phyloP scores from a whole-genome alignment of 2,329 filamentous ascomycete genomes.

The Nemania sp. region DNA sequence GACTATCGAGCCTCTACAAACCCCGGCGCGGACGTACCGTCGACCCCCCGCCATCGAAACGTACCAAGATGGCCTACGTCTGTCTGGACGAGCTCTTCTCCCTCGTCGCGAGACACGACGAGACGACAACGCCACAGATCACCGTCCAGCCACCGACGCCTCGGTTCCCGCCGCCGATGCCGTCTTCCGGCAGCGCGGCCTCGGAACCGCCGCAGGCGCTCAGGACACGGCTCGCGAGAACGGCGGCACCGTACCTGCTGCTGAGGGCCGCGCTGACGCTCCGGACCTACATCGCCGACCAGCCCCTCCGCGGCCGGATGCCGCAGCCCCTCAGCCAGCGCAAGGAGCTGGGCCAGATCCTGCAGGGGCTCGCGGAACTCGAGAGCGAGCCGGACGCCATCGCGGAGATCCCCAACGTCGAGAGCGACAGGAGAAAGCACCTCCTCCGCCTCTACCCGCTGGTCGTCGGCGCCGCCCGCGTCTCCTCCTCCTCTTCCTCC shows the following conservation, averaged over 20 bases:
- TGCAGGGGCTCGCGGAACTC: conserved; percentile 69
- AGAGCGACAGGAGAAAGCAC: conserved; percentile 70
- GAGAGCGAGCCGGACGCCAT: conserved; percentile 73
- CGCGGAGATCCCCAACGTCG: conserved; percentile 56
- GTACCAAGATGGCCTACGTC: conserved; percentile 76
- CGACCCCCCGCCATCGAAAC: conserved; percentile 65
- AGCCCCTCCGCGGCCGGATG: conserved; percentile 85
- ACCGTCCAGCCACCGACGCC: conserved; percentile 52
- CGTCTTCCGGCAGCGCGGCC: conserved; percentile 29
- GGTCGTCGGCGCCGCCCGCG: conserved; percentile 65
- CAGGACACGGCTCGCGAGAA: conserved; percentile 69
- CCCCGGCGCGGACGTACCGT: conserved; percentile 74
- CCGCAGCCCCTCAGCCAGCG: conserved; percentile 83
- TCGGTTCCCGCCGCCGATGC: conserved; percentile 42
- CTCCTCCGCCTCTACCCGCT: conserved; percentile 81
- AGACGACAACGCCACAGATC: conserved; percentile 43
- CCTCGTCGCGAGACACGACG: conserved; percentile 61
- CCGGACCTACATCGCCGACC: conserved; percentile 87
- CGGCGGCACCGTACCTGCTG: conserved; percentile 79
- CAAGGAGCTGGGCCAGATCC: conserved; percentile 74
- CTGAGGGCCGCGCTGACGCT: conserved; percentile 79
- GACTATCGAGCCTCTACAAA: conserved; percentile 66
- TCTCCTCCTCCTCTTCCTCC: conserved; percentile 64
- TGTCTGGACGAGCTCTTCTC: conserved; percentile 80
- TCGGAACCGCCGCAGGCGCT: conserved; percentile 42